Percentiles rank a stretch among this genome's conserved stretches.
phyloP scores from a whole-genome alignment of 106 monocot genomes.

The Agapanthus africanus region DNA sequence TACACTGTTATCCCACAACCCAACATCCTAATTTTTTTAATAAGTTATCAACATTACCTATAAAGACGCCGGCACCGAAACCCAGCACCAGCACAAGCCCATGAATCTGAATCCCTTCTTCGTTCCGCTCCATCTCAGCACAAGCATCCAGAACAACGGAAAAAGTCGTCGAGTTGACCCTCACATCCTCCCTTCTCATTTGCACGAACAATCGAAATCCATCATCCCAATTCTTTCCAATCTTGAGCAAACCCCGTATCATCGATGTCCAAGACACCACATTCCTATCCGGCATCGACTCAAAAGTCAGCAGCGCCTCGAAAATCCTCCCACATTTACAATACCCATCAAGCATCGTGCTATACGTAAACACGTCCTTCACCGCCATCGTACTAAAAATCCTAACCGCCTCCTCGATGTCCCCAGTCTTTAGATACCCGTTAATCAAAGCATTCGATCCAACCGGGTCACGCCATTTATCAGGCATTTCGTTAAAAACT shows the following conservation, averaged over 20 bases:
- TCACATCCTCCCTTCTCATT: conserved; percentile 47
- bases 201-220: conserved; percentile 26
- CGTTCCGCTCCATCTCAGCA: conserved; percentile 5
- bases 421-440: conserved; percentile 36
- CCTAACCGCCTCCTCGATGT: conserved; percentile 26
- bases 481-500: conserved; percentile 36
- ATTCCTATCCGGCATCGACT: conserved; percentile 41
- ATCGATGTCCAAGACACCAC: conserved; percentile 54
- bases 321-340: conserved; percentile 37
- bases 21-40: no score
- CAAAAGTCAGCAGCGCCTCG: conserved; percentile 29
- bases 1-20: no score
- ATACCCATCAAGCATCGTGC: conserved; percentile 49
- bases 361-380: conserved; percentile 49
- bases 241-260: conserved; percentile 35
- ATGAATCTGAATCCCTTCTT: conserved; percentile 51
- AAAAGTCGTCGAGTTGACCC: conserved; percentile 34
- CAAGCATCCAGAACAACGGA: conserved; percentile 49
- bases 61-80: conserved; percentile 30
- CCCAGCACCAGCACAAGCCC: conserved; percentile 27
- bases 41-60: no score
- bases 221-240: conserved; percentile 30
- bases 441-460: conserved; percentile 49
- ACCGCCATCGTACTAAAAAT: conserved; percentile 30
- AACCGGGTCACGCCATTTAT: conserved; percentile 40